Evolutionary conservation across 345 rosid species (phyloP), one percentile per base, ranked within the genome.

Genomic region (Dovyalis caffra): DNA sequence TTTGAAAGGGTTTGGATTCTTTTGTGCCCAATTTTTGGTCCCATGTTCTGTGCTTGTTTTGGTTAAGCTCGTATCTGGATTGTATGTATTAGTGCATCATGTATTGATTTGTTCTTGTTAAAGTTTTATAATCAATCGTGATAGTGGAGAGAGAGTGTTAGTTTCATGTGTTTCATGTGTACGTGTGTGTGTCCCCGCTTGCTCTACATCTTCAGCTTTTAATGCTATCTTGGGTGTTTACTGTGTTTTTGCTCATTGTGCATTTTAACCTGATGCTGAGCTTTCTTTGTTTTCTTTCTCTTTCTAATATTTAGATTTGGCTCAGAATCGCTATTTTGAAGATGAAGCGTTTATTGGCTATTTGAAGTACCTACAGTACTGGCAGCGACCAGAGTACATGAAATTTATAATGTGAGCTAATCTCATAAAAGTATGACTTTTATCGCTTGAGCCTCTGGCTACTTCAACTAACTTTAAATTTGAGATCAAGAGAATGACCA

Each of bases 291-390:
- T 40, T 66, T 12, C 37, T 77, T 35, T 51, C 77, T n/a, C 3
- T 16, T n/a, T 53, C 25, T 26, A 18, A n/a, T 67, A 28, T 82
- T 81, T 82, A 95, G 98, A 96, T 88, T 85, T 96, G 85, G 99
- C 99, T 69, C 99, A 96, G 85, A 96, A 96, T 75, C 97, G 98
- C 10, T 92, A 96, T 85, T 92, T 96, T 71, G 99, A 96, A 45
- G 99, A 96, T 70, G 98, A 93, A 83, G 91, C 99, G 6, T 96
- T 93, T 81, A 90, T 96, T 78, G 98, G 93, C 26, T 96, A 96
- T 88, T 85, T 96, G 87, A 96, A 96, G 74, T 96, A 93, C 79
- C 98, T 96, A 72, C 94, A 87, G 74, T 96, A 96, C 79, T 96
- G 97, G 99, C 97, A 93, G 74, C 95, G 81, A 15, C 97, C 97